Base-by-base conservation (phyloP, 1,284 basidiomycete genomes). In the Ganoderma sp. region DNA sequence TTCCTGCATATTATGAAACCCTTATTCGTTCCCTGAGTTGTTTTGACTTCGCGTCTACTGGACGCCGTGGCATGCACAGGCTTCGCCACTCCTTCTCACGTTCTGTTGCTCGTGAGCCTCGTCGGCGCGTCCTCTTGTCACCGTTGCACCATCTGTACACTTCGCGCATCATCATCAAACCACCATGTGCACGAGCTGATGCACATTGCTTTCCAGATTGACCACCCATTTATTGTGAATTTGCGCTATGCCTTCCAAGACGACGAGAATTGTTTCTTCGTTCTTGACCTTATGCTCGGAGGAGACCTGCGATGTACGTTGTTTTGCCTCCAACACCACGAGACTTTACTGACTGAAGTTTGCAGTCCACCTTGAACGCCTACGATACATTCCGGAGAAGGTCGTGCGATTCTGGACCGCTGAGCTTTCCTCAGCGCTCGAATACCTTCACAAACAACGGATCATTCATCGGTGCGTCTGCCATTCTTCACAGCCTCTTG, bases 181-280 rank as follows among this genome's bases (percentile, higher is more conserved):
- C 64, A 28, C 22, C 50, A 48, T 22, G 32, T 25, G 50, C 41
- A 41, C n/a, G 19, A 25, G 37, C n/a, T 45, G 59, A 62, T 42
- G 52, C 68, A 66, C 28, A 6, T 42, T 41, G 52, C 61, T 15
- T 22, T 37, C 39, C 64, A 97, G 94, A 93, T 99, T 76, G 95
- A 98, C 80, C 95, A 97, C 75, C 91, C 95, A 19, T 98, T 97
- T 78, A 85, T 98, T 58, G 96, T 97, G 74, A 98, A 98, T 79
- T 78, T 99, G 75, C 91, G 96, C 56, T 98, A 98, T 79, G 97
- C 97, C 2, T 99, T 99, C 79, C 97, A 99, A 80, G 97, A 99
- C 77, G 97, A 99, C 76, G 93, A 96, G 77, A 98, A 98, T 78
- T 96, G 97, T 77, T 99, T 98, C 85, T 98, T 98, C 82, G 96